Conservation (phyloP, 208 protist genomes). For the Crithidia bombi region DNA sequence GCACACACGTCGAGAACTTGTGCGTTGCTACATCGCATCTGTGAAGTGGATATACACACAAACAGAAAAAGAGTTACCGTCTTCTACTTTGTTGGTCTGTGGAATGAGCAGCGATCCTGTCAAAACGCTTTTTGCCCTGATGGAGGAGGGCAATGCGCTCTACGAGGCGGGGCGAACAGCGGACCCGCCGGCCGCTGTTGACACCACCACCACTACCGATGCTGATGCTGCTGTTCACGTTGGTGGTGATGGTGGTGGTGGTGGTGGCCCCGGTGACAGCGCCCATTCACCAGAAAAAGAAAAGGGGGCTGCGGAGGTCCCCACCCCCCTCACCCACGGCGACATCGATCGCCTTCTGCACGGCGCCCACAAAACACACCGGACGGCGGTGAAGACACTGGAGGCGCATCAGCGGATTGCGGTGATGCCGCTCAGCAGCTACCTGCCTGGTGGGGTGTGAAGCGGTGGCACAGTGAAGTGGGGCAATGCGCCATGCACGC, state of each 20-base stretch:
- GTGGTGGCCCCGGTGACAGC: no score
- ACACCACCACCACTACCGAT: neutral
- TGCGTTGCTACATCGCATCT: no score
- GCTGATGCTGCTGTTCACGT: neutral
- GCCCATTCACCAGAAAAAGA: no score
- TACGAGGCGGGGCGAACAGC: neutral
- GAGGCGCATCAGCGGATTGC: constrained; percentile 9
- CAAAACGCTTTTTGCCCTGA: neutral
- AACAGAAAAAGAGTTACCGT: neutral
- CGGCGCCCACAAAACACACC: neutral
- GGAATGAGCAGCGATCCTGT: neutral
- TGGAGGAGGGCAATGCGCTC: neutral
- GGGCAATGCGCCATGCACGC: no score
- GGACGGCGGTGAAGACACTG: constrained; percentile 8
- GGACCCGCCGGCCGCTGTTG: no score
- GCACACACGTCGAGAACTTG: no score
- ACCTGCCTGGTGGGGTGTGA: neutral
- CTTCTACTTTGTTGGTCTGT: neutral
- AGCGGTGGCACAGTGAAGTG: no score
- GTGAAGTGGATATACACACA: neutral
- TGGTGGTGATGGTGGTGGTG: no score
- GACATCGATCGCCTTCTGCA: constrained; percentile 1
- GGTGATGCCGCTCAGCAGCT: constrained; percentile 4
- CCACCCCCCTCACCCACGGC: no score
- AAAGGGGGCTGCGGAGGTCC: no score